These are phyloP conservation scores for Neophaeococcomyces mojaviensis DNA, from an alignment of 2,329 filamentous ascomycete genomes.

Conservation along the genomic window DNA sequence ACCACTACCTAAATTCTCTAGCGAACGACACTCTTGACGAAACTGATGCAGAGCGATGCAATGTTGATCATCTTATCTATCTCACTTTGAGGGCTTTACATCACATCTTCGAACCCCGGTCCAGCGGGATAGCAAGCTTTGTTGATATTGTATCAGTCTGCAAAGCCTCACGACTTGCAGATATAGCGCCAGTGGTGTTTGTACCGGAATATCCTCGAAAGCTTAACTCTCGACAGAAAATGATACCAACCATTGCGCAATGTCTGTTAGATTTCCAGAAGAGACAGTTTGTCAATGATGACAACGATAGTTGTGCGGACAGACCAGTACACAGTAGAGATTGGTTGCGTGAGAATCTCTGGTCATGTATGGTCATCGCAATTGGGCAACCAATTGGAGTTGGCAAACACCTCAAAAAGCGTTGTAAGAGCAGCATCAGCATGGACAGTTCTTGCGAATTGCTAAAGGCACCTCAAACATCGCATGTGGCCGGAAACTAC, in stretches of 20 bases:
- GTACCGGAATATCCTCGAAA: conserved; percentile 1
- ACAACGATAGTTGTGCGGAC: background rate
- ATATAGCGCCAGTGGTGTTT: conserved; percentile 2
- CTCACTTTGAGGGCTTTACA: background rate
- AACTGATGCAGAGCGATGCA: no score
- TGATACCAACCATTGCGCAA: background rate
- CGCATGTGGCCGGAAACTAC: no score
- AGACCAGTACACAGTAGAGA: background rate
- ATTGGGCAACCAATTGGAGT: background rate
- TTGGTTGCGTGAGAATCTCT: conserved; percentile 3
- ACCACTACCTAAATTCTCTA: no score
- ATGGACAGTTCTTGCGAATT: no score
- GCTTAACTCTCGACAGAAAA: background rate
- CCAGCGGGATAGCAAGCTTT: background rate
- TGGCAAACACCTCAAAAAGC: background rate
- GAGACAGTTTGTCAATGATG: background rate
- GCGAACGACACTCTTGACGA: no score
- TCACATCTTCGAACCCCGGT: background rate
- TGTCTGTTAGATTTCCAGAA: background rate
- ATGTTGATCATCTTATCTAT: no score
- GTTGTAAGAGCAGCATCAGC: background rate
- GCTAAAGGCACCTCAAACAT: background rate
- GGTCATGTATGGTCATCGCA: conserved; percentile 2
- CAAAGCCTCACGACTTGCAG: conserved; percentile 1
- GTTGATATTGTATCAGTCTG: background rate